Base-by-base conservation (phyloP, 1,284 basidiomycete genomes). In the Ganoderma lingzhi region DNA sequence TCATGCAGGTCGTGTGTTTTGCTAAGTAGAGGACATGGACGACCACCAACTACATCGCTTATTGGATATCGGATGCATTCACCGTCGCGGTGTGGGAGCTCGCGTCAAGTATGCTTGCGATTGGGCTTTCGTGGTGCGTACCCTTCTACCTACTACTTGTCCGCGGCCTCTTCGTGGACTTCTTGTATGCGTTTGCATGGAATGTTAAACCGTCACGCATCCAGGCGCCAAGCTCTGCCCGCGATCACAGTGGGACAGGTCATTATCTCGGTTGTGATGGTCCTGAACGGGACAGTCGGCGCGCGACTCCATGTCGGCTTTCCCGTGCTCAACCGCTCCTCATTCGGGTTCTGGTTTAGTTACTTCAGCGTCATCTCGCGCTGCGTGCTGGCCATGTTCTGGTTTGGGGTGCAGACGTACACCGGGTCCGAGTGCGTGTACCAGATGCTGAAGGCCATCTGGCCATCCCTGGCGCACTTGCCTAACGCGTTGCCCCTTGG, bases 331-430 rank as follows among this genome's bases (percentile, higher is more conserved):
- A 90, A 90, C 71, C 85, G 93, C 4, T 91, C 91, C 0, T 92
- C 90, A 0, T 95, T 92, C 76, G 93, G 93, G 0, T 94, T 93
- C 81, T 93, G 90, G 85, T 86, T 94, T 75, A 90, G 89, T 77
- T 91, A 92, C 76, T 93, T 93, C 78, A 89, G 87, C 71, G 91
- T 95, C 64, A 79, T 95, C 70, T 92, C 91, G 66, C 87, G 93
- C 17, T 86, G 89, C 63, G 82, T 93, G 48, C 85, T 94, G n/a
- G 85, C 92, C 17, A 89, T 92, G 86, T 91, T 94, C 81, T 95
- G 93, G 93, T 91, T 90, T 68, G 88, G 88, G 23, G 76, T 78
- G 4, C 78, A 90, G 85, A 88, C 89, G 8, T 91, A 82, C 74
- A 87, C 85, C 1, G 90, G 90, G 2, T 88, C 88, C 23, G 86